A percentile compares a stretch with the other conserved stretches of the same genome.
These are phyloP conservation scores for Hyaloscypha finlandica DNA, from an alignment of 495 filamentous ascomycete species.

Conservation along the genomic window DNA sequence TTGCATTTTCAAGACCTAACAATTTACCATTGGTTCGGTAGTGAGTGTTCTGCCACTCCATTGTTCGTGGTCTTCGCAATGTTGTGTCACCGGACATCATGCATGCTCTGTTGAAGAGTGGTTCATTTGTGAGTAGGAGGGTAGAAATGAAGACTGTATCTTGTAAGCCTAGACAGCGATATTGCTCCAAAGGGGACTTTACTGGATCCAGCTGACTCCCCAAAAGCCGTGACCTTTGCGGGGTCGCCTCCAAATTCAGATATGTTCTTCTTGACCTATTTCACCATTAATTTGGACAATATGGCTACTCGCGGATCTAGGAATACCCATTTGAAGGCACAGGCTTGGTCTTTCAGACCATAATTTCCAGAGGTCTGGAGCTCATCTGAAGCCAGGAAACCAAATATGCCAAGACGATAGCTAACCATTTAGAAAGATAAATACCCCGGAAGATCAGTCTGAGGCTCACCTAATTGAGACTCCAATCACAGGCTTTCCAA, in stretches of 20 bases:
- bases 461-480: conserved; percentile 25
- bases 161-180: not conserved
- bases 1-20: not conserved
- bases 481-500: conserved; percentile 23
- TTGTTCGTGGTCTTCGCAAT: conserved; percentile 13
- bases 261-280: conserved; percentile 39
- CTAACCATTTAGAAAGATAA: conserved; percentile 2
- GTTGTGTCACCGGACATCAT: conserved; percentile 29
- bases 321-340: conserved; percentile 26
- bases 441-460: not conserved
- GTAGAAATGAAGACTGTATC: not conserved
- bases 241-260: conserved; percentile 38
- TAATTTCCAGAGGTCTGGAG: conserved; percentile 13
- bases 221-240: conserved; percentile 41
- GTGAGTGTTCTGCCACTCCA: conserved; percentile 20
- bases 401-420: conserved; percentile 24
- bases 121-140: conserved; percentile 7
- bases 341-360: conserved; percentile 26
- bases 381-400: conserved; percentile 17
- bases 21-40: conserved; percentile 5
- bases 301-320: not conserved
- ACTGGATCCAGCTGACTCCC: conserved; percentile 60
- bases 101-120: conserved; percentile 21
- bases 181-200: not conserved
- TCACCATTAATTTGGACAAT: not conserved